phyloP scores from a whole-genome alignment of 164 flowering plant species.

The Tinospora cordifolia region DNA sequence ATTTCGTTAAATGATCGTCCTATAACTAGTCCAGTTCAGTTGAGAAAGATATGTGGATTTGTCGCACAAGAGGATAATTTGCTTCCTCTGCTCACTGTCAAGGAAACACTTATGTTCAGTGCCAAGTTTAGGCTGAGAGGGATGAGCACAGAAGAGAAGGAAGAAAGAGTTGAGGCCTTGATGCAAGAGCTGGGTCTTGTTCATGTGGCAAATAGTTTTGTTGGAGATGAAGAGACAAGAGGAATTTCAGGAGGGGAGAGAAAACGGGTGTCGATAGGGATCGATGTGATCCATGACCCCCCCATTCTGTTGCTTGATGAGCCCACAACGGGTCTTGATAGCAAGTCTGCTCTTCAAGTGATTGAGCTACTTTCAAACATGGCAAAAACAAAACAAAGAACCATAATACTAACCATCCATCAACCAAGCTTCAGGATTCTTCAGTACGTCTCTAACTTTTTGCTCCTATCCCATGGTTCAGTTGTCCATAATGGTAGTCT shows the following conservation, averaged over 20 bases:
- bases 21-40: constrained; percentile 35
- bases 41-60: constrained; percentile 70
- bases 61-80: constrained; percentile 81
- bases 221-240: constrained; percentile 77
- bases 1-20: constrained; percentile 37
- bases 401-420: constrained; percentile 68
- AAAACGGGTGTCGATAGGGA: constrained; percentile 78
- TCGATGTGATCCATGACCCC: constrained; percentile 84
- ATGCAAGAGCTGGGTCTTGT: constrained; percentile 70
- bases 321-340: constrained; percentile 93
- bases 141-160: constrained; percentile 37
- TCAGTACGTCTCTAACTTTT: constrained; percentile 45
- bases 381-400: constrained; percentile 54
- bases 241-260: constrained; percentile 92
- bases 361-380: constrained; percentile 61
- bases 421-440: constrained; percentile 85
- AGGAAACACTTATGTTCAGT: constrained; percentile 74
- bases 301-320: constrained; percentile 72
- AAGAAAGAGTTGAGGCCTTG: constrained; percentile 50
- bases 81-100: constrained; percentile 81
- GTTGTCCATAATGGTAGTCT: constrained; percentile 67
- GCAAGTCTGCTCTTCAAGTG: constrained; percentile 76
- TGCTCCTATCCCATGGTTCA: constrained; percentile 67
- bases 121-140: constrained; percentile 61
- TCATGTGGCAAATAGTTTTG: constrained; percentile 57